Evolutionary conservation across 345 rosid species (phyloP).

Genomic region (Citrus hindsii): DNA sequence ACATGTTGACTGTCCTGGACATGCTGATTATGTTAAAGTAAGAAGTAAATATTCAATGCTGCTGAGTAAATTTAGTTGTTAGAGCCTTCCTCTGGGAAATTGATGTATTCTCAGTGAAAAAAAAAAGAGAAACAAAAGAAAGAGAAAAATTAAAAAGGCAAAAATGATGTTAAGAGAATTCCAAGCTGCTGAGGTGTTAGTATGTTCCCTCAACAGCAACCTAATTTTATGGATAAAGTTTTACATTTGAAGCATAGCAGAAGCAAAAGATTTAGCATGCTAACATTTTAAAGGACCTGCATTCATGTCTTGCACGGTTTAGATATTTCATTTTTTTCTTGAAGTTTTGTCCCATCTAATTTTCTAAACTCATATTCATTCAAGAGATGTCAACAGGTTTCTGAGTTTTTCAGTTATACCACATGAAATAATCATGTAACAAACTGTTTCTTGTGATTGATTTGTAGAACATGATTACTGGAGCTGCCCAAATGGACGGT

Average conservation of each 20-base stretch:
- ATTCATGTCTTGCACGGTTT: neutral
- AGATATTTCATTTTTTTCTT: conserved; percentile 3
- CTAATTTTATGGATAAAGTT: neutral
- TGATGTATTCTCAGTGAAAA: too few species aligned
- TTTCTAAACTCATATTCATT: neutral
- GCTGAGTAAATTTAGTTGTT: neutral
- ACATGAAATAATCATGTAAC: neutral
- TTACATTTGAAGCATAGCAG: neutral
- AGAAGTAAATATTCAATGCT: conserved; percentile 10
- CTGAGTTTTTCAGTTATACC: neutral
- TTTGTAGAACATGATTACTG: conserved; percentile 97
- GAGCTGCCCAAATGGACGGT: conserved; percentile 99
- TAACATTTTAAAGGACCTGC: neutral
- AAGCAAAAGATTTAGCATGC: neutral
- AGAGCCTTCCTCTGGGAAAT: conserved; percentile 1
- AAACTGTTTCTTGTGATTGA: conserved; percentile 6
- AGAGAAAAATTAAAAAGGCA: too few species aligned
- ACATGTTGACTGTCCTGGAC: conserved; percentile 98
- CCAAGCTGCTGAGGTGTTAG: neutral
- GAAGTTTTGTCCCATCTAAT: neutral
- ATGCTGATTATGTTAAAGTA: conserved; percentile 96
- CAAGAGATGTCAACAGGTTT: neutral
- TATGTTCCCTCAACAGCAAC: neutral
- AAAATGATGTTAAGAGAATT: neutral
- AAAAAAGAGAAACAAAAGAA: too few species aligned